phyloP scores from a whole-genome alignment of 2,329 filamentous ascomycete species.

The Ophiobolus disseminans region DNA sequence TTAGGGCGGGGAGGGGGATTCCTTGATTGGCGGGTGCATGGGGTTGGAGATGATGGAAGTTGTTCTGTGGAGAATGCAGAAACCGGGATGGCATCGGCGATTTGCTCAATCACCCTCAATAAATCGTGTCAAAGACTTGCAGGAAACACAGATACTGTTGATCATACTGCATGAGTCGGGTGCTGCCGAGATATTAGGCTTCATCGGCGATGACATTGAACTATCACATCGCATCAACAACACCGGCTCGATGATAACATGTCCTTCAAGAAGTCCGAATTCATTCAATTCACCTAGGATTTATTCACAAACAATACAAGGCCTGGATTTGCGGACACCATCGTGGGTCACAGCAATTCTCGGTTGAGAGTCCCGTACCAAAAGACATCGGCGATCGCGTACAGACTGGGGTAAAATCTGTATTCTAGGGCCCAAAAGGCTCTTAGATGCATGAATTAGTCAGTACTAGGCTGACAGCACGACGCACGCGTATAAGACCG shows the following conservation, averaged over 20 bases:
- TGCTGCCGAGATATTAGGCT: neutral
- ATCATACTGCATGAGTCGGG: too few relatives aligned
- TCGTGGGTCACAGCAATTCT: neutral
- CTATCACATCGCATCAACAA: neutral
- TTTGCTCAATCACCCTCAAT: too few relatives aligned
- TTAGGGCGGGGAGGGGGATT: slow-evolving; percentile 65
- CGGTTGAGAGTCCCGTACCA: neutral
- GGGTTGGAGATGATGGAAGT: too few relatives aligned
- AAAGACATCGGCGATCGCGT: slow-evolving; percentile 21
- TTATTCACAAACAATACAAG: neutral
- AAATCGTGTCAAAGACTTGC: too few relatives aligned
- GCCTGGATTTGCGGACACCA: neutral
- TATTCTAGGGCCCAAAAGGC: slow-evolving; percentile 5
- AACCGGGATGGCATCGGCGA: too few relatives aligned
- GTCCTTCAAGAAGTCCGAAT: neutral
- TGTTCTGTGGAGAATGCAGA: too few relatives aligned
- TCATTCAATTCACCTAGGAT: neutral
- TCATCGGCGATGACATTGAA: slow-evolving; percentile 2
- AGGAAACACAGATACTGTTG: too few relatives aligned
- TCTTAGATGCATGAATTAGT: slow-evolving; percentile 14
- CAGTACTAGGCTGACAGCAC: slow-evolving; percentile 3
- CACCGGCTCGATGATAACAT: neutral
- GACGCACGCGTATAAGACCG: neutral
- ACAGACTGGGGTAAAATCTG: slow-evolving; percentile 17
- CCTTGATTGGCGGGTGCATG: too few relatives aligned